phyloP scores from a whole-genome alignment of 495 filamentous ascomycete genomes.

The Alectoria sarmentosa region DNA sequence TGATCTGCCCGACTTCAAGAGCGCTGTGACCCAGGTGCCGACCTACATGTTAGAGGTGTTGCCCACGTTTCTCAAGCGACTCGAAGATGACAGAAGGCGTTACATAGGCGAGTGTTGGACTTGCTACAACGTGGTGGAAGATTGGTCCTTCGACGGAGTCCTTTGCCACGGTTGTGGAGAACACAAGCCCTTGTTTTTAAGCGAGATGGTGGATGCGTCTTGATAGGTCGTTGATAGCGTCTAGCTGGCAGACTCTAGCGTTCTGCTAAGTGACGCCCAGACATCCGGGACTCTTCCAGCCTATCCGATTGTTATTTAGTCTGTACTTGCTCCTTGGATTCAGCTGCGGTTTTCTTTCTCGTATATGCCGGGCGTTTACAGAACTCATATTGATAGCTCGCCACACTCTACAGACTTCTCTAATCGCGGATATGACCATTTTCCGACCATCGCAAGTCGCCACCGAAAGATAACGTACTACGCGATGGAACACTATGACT shows the following conservation, averaged over 20 bases:
- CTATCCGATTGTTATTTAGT: too few species aligned
- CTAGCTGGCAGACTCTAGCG: not conserved
- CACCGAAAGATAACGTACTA: not conserved
- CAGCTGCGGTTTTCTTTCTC: too few species aligned
- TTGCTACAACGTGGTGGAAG: too few species aligned
- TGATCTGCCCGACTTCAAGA: not conserved
- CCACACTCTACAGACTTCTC: not conserved
- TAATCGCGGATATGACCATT: not conserved
- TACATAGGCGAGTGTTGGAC: too few species aligned
- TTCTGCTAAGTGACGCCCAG: not conserved
- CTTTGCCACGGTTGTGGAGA: too few species aligned
- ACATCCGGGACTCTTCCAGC: not conserved
- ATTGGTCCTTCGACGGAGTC: too few species aligned
- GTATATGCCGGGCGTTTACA: too few species aligned
- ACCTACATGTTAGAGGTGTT: not conserved
- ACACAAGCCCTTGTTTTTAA: too few species aligned
- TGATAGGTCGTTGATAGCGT: not conserved
- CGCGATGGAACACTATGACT: not conserved
- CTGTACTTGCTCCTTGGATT: too few species aligned
- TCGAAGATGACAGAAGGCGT: too few species aligned
- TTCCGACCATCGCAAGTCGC: constrained; percentile 1
- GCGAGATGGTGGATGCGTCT: not conserved
- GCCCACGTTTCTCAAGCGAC: too few species aligned
- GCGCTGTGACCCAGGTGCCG: not conserved
- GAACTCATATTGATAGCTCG: not conserved